A percentile compares a stretch with the other conserved stretches of the same genome.
These are phyloP conservation scores for Panicum virgatum DNA, from an alignment of 202 grass and related monocot genomes.

Conservation along the genomic window DNA sequence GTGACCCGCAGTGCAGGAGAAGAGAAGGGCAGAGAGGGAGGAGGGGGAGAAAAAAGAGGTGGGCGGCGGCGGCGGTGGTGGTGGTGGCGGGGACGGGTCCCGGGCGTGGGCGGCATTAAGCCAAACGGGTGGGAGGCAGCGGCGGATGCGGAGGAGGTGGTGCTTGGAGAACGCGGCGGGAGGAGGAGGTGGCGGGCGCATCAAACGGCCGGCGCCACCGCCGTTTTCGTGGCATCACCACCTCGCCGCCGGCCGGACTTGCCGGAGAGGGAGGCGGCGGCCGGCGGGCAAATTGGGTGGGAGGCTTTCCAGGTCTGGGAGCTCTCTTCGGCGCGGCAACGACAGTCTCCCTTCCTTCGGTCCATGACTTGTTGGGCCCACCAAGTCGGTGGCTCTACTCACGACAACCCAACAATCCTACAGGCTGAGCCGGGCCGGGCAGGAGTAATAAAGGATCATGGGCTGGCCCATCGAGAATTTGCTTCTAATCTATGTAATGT, in stretches of 20 bases:
- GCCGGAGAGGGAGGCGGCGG: slow-evolving; percentile 10
- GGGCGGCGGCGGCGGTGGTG: slow-evolving; percentile 6
- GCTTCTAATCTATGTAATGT: no score
- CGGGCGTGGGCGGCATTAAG: not conserved
- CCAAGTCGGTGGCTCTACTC: not conserved
- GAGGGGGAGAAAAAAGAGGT: not conserved
- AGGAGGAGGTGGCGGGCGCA: slow-evolving; percentile 38
- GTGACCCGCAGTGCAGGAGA: slow-evolving; percentile 26
- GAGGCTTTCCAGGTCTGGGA: not conserved
- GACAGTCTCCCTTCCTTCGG: not conserved
- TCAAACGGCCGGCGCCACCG: slow-evolving; percentile 37
- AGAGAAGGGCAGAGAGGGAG: slow-evolving; percentile 44
- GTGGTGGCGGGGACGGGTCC: not conserved
- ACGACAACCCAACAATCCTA: no score
- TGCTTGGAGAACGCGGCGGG: slow-evolving; percentile 26
- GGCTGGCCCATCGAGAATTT: no score
- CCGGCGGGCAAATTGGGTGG: not conserved
- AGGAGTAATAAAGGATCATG: no score
- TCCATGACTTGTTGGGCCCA: not conserved
- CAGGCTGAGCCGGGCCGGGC: no score
- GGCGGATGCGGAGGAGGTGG: slow-evolving; percentile 41
- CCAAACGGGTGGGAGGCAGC: slow-evolving; percentile 46
- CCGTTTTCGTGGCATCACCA: slow-evolving; percentile 45
- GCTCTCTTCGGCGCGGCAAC: not conserved
- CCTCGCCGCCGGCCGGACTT: slow-evolving; percentile 24